Conservation (phyloP, 1,284 basidiomycete species). For the Meripilus lineatus region DNA sequence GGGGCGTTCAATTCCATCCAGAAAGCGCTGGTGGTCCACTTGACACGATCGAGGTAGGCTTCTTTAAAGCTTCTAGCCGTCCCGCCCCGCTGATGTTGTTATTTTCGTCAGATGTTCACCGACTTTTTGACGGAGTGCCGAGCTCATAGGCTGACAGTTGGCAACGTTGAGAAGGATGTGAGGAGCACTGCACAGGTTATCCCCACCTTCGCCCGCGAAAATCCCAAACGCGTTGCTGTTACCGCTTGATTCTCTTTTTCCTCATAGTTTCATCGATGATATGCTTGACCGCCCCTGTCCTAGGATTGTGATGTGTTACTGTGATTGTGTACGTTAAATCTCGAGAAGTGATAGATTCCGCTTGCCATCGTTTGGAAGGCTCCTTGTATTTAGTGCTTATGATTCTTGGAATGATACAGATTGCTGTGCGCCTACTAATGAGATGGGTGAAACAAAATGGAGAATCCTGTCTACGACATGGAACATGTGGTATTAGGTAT, state of each 20-base stretch:
- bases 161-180: conserved; percentile 15
- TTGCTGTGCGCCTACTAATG: too few relatives aligned
- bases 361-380: too few relatives aligned
- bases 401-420: too few relatives aligned
- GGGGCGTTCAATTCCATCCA: conserved; percentile 97
- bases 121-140: conserved; percentile 84
- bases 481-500: too few relatives aligned
- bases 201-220: conserved; percentile 11
- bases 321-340: too few relatives aligned
- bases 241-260: conserved; percentile 17
- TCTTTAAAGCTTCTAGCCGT: conserved; percentile 4
- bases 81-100: conserved; percentile 2
- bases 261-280: too few relatives aligned
- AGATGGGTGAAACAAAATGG: too few relatives aligned
- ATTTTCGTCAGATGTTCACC: conserved; percentile 72
- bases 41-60: conserved; percentile 83
- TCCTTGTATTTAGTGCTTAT: too few relatives aligned
- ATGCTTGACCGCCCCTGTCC: too few relatives aligned
- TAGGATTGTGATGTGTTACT: too few relatives aligned
- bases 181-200: conserved; percentile 23
- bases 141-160: conserved; percentile 39
- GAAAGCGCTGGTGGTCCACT: conserved; percentile 91
- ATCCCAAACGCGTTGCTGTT: conserved; percentile 24
- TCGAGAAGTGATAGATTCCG: too few relatives aligned
- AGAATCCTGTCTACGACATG: too few relatives aligned